Evolutionary conservation across 768 basidiomycete genomes (phyloP).

Genomic region (Amanita rimosa): DNA sequence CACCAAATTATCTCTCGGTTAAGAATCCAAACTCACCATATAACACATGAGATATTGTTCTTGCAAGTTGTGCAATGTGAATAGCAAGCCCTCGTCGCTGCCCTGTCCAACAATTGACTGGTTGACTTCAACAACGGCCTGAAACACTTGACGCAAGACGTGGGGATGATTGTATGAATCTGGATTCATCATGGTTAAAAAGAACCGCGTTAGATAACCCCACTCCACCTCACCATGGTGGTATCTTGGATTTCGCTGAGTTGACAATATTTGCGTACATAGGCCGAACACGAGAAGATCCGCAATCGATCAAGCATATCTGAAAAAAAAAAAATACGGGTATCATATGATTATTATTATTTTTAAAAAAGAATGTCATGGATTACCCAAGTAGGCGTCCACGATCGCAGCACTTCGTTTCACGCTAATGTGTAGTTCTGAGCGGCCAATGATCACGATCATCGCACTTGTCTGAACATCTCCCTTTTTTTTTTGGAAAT

Average conservation of each 20-base stretch:
- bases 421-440: conserved; percentile 41
- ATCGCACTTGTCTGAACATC: conserved; percentile 76
- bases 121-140: conserved; percentile 43
- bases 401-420: conserved; percentile 40
- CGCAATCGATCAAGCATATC: conserved; percentile 54
- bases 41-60: conserved; percentile 35
- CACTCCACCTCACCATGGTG: conserved; percentile 47
- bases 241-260: conserved; percentile 37
- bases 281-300: conserved; percentile 58
- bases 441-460: conserved; percentile 47
- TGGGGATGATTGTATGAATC: conserved; percentile 46
- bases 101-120: conserved; percentile 18
- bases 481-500: conserved; percentile 48
- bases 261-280: conserved; percentile 55
- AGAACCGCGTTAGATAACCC: too few relatives aligned
- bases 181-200: too few relatives aligned
- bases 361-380: neutral
- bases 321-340: neutral
- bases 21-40: conserved; percentile 76
- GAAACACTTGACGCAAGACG: conserved; percentile 56
- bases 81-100: conserved; percentile 28
- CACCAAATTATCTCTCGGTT: too few relatives aligned
- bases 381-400: conserved; percentile 61
- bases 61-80: conserved; percentile 53
- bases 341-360: too few relatives aligned